Evolutionary conservation across 345 rosid genomes (phyloP), one percentile per base, ranked within the genome.

Genomic region (Populus deltoides): DNA sequence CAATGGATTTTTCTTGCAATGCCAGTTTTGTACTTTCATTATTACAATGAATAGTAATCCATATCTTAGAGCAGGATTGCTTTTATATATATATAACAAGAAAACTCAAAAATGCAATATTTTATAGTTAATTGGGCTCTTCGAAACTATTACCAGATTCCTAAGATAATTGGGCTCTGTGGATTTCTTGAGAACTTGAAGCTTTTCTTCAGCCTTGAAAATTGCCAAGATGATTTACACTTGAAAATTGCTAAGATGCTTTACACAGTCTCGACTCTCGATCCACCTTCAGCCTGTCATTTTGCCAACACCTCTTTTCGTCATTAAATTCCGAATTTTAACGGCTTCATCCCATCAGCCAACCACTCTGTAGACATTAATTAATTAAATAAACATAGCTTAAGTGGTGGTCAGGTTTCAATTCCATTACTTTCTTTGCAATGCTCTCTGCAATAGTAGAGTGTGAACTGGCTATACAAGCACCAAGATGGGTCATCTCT

Each of bases 261-360:
- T 33, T 33, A 5, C 36, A 33, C 33, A 67, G 43, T 22, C 61
- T 41, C 31, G 1, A 81, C 80, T 22, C 61, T 41, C 31, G 1
- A 81, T 82, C 86, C 89, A 93, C 83, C 99, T 95, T 80, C 77
- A 88, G 41, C 94, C 99, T 27, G 88, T 81, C 68, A 80, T 86
- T 86, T 96, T 93, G 85, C 72, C 84, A 35, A 89, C 86, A 65
- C 91, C 88, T 81, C 89, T 88, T 38, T 86, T 79, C 45, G 85
- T 81, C 98, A 93, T 96, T 80, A 92, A 82, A 82, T 81, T 86
- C 85, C 92, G 83, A 55, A 89, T 84, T 71, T 89, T 83, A 41
- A 78, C 75, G n/a, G 99, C 99, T 83, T 93, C 99, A 22, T 80
- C 81, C 92, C 94, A 89, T 17, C 97, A 84, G 53, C 97, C 99